Conservation (phyloP, 331 rosid genomes). For the Phaseolus coccineus region DNA sequence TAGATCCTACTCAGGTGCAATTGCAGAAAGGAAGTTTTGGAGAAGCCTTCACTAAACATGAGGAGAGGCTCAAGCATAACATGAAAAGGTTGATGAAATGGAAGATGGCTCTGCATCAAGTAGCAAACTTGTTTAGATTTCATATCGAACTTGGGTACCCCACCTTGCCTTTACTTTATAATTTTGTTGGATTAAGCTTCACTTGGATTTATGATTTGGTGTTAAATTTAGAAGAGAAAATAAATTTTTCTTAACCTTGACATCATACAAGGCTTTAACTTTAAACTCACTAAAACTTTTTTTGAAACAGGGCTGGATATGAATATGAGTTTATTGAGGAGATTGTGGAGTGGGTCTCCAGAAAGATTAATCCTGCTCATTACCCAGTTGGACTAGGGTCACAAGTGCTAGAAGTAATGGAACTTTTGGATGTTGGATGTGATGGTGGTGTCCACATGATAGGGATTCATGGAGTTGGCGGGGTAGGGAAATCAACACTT, state of each 20-base stretch:
- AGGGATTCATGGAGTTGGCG: constrained; percentile 40
- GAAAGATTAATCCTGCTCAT: not conserved
- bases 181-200: not conserved
- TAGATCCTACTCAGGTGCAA: too few relatives aligned
- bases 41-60: not conserved
- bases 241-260: not conserved
- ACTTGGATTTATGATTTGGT: not conserved
- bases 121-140: not conserved
- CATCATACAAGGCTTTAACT: not conserved
- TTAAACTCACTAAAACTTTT: not conserved
- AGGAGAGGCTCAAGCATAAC: not conserved
- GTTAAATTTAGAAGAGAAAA: not conserved
- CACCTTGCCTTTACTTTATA: not conserved
- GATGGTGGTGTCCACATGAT: too few relatives aligned
- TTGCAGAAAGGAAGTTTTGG: not conserved
- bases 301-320: not conserved
- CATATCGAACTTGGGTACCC: not conserved
- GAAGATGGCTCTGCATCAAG: too few relatives aligned
- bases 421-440: too few relatives aligned
- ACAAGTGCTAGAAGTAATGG: too few relatives aligned
- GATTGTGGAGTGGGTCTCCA: not conserved
- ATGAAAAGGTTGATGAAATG: not conserved
- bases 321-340: not conserved
- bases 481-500: constrained; percentile 47
- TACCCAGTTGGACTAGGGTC: not conserved